Conservation (phyloP, 352 stramenopile species). For the Phytophthora pini region DNA sequence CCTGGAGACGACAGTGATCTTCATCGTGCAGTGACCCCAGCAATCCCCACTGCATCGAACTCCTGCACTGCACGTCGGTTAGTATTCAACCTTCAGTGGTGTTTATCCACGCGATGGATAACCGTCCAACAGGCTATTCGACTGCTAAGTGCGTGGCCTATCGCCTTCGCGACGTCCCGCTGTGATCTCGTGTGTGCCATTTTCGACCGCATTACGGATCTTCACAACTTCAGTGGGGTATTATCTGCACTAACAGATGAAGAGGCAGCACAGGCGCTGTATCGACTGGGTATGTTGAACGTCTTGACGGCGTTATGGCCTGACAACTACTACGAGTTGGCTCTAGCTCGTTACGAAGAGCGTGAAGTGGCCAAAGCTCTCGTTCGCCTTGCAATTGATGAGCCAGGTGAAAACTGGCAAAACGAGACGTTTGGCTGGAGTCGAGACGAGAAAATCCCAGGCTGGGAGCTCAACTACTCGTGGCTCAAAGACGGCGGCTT, state of each 20-base stretch:
- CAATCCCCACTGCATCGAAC: constrained; percentile 22
- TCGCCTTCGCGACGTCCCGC: constrained; percentile 48
- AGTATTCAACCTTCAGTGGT: constrained; percentile 79
- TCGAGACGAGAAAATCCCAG: constrained; percentile 76
- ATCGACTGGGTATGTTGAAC: constrained; percentile 79
- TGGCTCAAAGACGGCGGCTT: constrained; percentile 85
- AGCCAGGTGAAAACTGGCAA: constrained; percentile 86
- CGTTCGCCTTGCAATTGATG: constrained; percentile 79
- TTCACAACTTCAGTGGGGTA: constrained; percentile 76
- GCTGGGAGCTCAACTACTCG: constrained; percentile 83
- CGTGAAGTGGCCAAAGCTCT: constrained; percentile 75
- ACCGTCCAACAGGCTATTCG: constrained; percentile 64
- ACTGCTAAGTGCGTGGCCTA: constrained; percentile 59
- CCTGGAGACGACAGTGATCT: not conserved
- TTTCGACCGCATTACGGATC: constrained; percentile 72
- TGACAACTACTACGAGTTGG: constrained; percentile 84
- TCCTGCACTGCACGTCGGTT: constrained; percentile 60
- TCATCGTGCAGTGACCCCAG: constrained; percentile 16
- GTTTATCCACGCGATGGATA: constrained; percentile 72
- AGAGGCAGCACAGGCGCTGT: constrained; percentile 66
- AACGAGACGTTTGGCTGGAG: constrained; percentile 80
- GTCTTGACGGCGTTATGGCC: constrained; percentile 68
- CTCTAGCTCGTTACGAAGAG: constrained; percentile 74
- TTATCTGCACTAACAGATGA: constrained; percentile 59
- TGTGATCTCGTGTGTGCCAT: constrained; percentile 73